Percentiles rank a stretch among this genome's conserved stretches.
Conservation (phyloP, 495 filamentous ascomycete species). For the Terfezia boudieri region DNA sequence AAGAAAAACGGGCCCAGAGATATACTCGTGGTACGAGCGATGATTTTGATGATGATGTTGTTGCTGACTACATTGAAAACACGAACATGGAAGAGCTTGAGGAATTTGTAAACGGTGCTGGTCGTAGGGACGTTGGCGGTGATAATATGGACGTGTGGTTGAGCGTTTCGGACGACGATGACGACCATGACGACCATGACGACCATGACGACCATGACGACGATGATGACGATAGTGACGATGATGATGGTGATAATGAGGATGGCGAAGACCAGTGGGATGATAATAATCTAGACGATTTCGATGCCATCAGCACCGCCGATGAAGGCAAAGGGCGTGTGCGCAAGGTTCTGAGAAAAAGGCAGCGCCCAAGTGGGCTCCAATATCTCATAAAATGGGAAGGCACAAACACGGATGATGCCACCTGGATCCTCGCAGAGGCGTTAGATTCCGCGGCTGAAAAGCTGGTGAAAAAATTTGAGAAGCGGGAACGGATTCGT, state of each 20-base stretch:
- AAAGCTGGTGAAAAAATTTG: constrained; percentile 22
- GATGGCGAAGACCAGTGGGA: constrained; percentile 21
- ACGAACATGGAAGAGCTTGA: constrained; percentile 25
- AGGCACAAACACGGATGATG: constrained; percentile 24
- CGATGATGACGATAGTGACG: constrained; percentile 1
- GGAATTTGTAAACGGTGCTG: neutral
- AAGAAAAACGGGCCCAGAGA: neutral
- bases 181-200: constrained; percentile 23
- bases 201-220: constrained; percentile 21
- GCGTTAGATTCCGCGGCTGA: constrained; percentile 18
- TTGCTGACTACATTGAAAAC: constrained; percentile 62
- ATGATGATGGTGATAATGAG: constrained; percentile 9
- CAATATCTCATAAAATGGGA: constrained; percentile 32
- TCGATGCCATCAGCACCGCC: constrained; percentile 27
- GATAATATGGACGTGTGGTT: constrained; percentile 20
- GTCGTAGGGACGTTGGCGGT: constrained; percentile 27
- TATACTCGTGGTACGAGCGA: neutral
- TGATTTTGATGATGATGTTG: constrained; percentile 31
- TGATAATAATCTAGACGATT: constrained; percentile 22
- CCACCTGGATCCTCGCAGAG: constrained; percentile 26
- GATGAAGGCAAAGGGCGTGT: constrained; percentile 19
- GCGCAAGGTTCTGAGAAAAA: constrained; percentile 22
- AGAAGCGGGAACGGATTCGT: constrained; percentile 16
- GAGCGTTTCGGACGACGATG: constrained; percentile 10
- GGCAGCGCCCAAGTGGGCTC: constrained; percentile 23